A percentile compares a stretch with the other conserved stretches of the same genome.
These are phyloP conservation scores for Astrothelium macrocarpum DNA, from an alignment of 495 filamentous ascomycete species.

Conservation along the genomic window DNA sequence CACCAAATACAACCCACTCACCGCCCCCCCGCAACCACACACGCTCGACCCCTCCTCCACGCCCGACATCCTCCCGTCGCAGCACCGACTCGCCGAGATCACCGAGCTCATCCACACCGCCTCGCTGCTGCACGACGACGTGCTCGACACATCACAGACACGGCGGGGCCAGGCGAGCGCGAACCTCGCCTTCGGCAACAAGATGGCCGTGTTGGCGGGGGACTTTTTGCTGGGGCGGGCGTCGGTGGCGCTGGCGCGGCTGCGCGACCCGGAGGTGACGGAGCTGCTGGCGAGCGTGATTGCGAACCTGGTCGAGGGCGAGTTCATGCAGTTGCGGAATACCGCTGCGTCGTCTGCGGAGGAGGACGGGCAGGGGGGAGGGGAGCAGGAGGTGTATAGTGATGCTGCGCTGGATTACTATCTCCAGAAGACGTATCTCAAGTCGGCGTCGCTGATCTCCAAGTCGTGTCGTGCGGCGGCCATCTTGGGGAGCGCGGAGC, in stretches of 20 bases:
- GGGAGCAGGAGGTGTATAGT: constrained; percentile 47
- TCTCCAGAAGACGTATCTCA: constrained; percentile 97
- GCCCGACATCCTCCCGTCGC: constrained; percentile 71
- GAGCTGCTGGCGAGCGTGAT: constrained; percentile 94
- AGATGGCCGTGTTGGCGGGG: constrained; percentile 94
- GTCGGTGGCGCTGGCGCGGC: constrained; percentile 81
- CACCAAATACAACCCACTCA: constrained; percentile 14
- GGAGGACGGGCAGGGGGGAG: neutral
- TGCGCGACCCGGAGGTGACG: constrained; percentile 86
- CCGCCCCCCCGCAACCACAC: constrained; percentile 35
- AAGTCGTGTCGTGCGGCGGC: constrained; percentile 90
- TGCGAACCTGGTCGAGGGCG: constrained; percentile 92
- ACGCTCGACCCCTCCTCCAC: constrained; percentile 41
- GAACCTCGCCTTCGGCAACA: constrained; percentile 91
- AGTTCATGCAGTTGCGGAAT: constrained; percentile 99
- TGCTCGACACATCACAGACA: constrained; percentile 83
- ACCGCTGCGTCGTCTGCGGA: constrained; percentile 43
- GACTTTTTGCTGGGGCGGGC: constrained; percentile 90
- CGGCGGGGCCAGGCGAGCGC: constrained; percentile 77
- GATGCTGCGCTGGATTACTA: constrained; percentile 87
- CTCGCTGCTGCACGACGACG: constrained; percentile 93
- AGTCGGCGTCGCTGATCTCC: constrained; percentile 88
- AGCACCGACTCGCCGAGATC: constrained; percentile 88
- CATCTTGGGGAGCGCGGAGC: constrained; percentile 66
- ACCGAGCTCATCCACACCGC: constrained; percentile 95